phyloP scores from a whole-genome alignment of 2,329 filamentous ascomycete species.

The Plenodomus tracheiphilus region DNA sequence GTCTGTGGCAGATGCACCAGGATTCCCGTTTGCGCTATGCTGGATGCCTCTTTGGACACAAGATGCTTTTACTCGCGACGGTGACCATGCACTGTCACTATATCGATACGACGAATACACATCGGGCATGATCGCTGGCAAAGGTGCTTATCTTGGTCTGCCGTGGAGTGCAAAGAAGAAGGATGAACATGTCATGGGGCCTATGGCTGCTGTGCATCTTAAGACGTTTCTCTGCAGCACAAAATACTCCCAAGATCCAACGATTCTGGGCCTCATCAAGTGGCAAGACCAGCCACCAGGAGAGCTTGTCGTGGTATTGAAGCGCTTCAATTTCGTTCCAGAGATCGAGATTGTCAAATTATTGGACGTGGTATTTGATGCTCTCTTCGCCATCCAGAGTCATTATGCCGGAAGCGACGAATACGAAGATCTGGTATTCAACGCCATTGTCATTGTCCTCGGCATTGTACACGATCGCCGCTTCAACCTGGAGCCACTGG shows the following conservation, averaged over 20 bases:
- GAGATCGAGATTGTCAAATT: conserved; percentile 98
- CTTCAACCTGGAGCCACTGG: conserved; percentile 87
- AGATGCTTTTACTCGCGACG: conserved; percentile 86
- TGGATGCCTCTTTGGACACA: conserved; percentile 95
- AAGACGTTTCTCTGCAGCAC: conserved; percentile 93
- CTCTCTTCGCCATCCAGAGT: conserved; percentile 87
- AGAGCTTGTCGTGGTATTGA: conserved; percentile 73
- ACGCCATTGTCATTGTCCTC: conserved; percentile 83
- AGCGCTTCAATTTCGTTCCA: conserved; percentile 86
- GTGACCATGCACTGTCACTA: conserved; percentile 75
- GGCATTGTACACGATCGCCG: conserved; percentile 93
- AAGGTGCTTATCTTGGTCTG: conserved; percentile 82
- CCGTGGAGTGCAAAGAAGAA: conserved; percentile 79
- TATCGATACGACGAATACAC: conserved; percentile 94
- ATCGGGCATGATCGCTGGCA: conserved; percentile 70
- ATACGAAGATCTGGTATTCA: conserved; percentile 91
- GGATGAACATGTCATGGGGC: conserved; percentile 73
- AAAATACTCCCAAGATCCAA: conserved; percentile 87
- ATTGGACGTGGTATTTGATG: conserved; percentile 83
- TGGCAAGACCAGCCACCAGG: conserved; percentile 79
- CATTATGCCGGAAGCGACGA: conserved; percentile 90
- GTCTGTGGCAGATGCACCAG: conserved; percentile 83
- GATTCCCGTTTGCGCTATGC: conserved; percentile 85
- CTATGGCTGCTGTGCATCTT: conserved; percentile 76
- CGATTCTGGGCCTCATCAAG: conserved; percentile 78